Base-by-base conservation (phyloP, 176 grass and related monocot species). In the Luzula sylvatica region DNA sequence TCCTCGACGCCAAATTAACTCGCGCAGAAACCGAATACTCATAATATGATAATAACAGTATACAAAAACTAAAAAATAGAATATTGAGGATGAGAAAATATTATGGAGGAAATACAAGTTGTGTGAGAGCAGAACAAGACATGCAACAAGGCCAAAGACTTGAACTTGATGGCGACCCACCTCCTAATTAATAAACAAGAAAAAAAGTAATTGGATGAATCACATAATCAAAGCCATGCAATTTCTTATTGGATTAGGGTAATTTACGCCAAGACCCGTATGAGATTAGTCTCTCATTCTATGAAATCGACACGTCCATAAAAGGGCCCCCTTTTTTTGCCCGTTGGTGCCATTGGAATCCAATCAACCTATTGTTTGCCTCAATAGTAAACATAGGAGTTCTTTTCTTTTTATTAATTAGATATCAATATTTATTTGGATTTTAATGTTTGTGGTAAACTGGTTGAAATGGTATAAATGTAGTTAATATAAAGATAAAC, bases 221-320 rank as follows among this genome's bases (percentile, higher is more conserved):
- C 21, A 58, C 26, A 23, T 42, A 35, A 15, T 23, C 39, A 46
- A 8, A 15, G 42, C 14, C 20, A 45, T 40, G 4, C 20, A 46
- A 61, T 61, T 62, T 62, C 23, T 8, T 15, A 62, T 44, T 62
- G 58, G 41, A 25, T 62, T 47, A 26, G 41, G 38, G 22, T 15
- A 23, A 62, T 62, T 46, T 46, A 62, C 58, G 58, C 58, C 14
- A 22, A 62, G 58, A 62, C 23, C 58, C 38, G 58, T 20, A 58
- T 42, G 32, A 17, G 15, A 14, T 17, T 46, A 46, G 43, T 12
- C 11, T 2, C 43, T 17, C 11, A 14, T 9, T 11, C 39, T 15
- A 26, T 4, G 22, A 62, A 8, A 38, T 27, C 58, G 41, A 62
- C 58, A 62, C 58, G 58, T 62, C 11, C 20, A 3, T 20, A 35